phyloP scores from a whole-genome alignment of 768 basidiomycete species.

The Suillus subluteus region DNA sequence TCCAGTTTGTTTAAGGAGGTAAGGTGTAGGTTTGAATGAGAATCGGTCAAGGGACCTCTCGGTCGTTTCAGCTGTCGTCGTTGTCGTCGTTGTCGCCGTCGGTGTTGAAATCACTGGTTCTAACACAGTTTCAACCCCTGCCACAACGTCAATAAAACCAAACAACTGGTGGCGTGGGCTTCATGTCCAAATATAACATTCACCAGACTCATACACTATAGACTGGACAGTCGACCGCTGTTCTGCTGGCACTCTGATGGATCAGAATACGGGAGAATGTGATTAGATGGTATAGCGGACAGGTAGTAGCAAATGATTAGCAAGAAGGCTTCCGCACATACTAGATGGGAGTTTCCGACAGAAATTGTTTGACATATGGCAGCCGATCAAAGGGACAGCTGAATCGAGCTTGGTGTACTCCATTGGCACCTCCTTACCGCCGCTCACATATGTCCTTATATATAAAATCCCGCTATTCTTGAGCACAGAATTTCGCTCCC shows the following conservation, averaged over 20 bases:
- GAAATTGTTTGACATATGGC: background rate
- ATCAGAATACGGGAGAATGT: background rate
- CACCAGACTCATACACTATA: no score
- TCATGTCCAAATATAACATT: background rate
- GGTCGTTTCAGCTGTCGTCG: slow-evolving; percentile 22
- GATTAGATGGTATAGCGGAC: background rate
- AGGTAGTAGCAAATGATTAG: background rate
- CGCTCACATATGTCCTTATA: background rate
- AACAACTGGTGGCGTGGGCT: slow-evolving; percentile 24
- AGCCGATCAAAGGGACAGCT: slow-evolving; percentile 6
- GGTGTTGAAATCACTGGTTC: slow-evolving; percentile 30
- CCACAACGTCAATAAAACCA: slow-evolving; percentile 34
- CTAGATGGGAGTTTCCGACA: background rate
- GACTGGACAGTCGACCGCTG: background rate
- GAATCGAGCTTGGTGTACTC: background rate
- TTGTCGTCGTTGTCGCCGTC: slow-evolving; percentile 35
- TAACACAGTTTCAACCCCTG: slow-evolving; percentile 33
- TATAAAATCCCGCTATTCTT: background rate
- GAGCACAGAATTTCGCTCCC: background rate
- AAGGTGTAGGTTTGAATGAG: background rate
- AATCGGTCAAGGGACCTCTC: background rate
- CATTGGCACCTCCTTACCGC: background rate
- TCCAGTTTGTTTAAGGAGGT: background rate
- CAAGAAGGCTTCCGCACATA: background rate
- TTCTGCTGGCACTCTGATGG: background rate